phyloP scores from a whole-genome alignment of 73 alveolate genomes.

The Effrenium voratum region DNA sequence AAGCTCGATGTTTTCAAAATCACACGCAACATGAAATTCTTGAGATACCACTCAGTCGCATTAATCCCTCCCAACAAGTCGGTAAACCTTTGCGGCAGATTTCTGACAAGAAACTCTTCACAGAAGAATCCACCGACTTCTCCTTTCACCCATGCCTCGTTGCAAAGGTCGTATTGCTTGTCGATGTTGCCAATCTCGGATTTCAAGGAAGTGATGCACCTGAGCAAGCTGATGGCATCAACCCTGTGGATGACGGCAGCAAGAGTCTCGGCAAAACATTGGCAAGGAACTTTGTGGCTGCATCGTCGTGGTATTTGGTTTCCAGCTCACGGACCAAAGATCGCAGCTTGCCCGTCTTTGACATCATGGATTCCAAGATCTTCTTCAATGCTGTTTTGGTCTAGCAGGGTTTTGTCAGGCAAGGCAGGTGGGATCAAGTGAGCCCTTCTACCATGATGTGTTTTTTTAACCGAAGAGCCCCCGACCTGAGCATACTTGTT shows the following conservation, averaged over 20 bases:
- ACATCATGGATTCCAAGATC: neutral
- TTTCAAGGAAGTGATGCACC: slow-evolving; percentile 9
- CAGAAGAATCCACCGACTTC: neutral
- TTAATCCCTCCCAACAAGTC: neutral
- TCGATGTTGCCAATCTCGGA: neutral
- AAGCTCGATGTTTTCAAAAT: neutral
- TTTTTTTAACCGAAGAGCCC: too few species aligned
- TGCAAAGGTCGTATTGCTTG: neutral
- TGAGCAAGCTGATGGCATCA: neutral
- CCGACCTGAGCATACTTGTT: too few species aligned
- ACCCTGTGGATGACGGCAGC: too few species aligned
- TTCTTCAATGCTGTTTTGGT: neutral
- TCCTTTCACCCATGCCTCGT: slow-evolving; percentile 3
- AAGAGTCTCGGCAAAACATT: neutral
- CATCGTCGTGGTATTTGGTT: neutral
- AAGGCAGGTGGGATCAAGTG: too few species aligned
- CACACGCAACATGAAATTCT: neutral
- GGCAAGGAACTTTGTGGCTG: neutral
- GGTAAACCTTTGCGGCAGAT: neutral
- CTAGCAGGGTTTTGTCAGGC: too few species aligned
- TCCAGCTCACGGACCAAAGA: neutral
- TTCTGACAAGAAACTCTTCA: neutral
- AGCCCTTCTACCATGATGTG: too few species aligned
- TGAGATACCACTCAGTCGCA: neutral
- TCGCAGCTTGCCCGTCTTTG: neutral